Base-by-base conservation (phyloP, 805 yeast species). In the Metschnikowia drakensbergensis region DNA sequence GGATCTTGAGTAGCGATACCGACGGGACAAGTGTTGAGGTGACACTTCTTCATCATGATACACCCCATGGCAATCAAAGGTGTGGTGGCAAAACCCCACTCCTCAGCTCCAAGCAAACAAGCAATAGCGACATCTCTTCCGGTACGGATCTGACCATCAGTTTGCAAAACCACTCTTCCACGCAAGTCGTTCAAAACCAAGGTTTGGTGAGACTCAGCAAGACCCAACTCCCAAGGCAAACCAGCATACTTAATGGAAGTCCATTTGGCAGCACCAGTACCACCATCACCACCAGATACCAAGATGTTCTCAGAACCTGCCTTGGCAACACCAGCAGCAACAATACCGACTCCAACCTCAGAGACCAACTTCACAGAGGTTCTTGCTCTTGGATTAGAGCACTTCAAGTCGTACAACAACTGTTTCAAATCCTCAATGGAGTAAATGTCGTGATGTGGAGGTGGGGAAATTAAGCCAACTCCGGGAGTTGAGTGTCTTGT, bases 1-100 rank as follows among this genome's bases (percentile, higher is more conserved):
- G 97, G 97, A 68, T 92, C 98, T 71, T 94, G 99, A 29, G 99
- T 92, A 40, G 99, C 99, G 74, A 92, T 88, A 72, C 99, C 99
- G 43, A 92, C 99, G 28, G 99, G 97, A 71, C 99, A 92, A 35
- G 96, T 82, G 73, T 88, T 88, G 51, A 88, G 75, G 68, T 92
- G 98, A 66, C 97, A 65, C 76, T 86, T 88, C 72, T 96, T 81
- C 87, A 91, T 86, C 88, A 90, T 84, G 66, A 92, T 86, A 77
- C 99, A 92, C 53, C 98, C 98, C 91, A 92, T 82, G 31, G 97
- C 94, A 60, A 92, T 91, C 66, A 92, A 80, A 37, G 99, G 98
- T 55, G 97, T 84, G 27, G 99, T 92, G 28, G 99, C 99, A 64
- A 94, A 85, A 29, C 98, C 97, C 86, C 96, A 94, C 66, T 94